Evolutionary conservation across 306 rosid genomes (phyloP).

Genomic region (Citrullus colocynthis): DNA sequence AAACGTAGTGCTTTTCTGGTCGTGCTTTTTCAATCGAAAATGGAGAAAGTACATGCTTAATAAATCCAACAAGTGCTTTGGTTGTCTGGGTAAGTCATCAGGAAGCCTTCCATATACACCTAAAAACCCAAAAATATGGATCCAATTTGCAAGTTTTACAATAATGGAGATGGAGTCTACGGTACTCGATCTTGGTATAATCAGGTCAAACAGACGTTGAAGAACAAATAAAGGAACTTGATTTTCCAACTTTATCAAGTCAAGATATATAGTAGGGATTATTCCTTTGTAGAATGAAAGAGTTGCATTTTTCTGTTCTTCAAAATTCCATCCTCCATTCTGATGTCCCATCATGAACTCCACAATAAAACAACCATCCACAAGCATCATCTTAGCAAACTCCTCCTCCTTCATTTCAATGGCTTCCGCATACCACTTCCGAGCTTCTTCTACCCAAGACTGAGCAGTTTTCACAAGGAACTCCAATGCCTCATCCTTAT

Average conservation of each 20-base stretch:
- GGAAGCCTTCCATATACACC: no score
- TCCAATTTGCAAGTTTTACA: no score
- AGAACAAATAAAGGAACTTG: not conserved
- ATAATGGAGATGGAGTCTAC: no score
- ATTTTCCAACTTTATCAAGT: not conserved
- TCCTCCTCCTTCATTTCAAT: conserved; percentile 17
- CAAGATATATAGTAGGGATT: not conserved
- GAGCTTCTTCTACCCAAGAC: not conserved
- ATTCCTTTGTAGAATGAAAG: not conserved
- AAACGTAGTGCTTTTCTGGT: no score
- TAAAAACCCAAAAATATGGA: no score
- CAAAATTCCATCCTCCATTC: no score
- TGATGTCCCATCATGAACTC: conserved; percentile 6
- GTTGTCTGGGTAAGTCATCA: no score
- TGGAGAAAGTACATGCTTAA: no score
- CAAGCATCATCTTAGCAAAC: conserved; percentile 38
- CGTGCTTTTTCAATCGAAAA: no score
- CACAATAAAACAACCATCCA: conserved; percentile 57
- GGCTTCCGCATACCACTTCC: conserved; percentile 47
- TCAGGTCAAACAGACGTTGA: not conserved
- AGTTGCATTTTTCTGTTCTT: no score
- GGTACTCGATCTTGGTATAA: not conserved
- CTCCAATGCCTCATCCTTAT: not conserved
- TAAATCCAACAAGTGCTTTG: no score
- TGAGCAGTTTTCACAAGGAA: not conserved